Evolutionary conservation across 2,329 filamentous ascomycete genomes (phyloP).

Genomic region (Aureobasidium namibiae): DNA sequence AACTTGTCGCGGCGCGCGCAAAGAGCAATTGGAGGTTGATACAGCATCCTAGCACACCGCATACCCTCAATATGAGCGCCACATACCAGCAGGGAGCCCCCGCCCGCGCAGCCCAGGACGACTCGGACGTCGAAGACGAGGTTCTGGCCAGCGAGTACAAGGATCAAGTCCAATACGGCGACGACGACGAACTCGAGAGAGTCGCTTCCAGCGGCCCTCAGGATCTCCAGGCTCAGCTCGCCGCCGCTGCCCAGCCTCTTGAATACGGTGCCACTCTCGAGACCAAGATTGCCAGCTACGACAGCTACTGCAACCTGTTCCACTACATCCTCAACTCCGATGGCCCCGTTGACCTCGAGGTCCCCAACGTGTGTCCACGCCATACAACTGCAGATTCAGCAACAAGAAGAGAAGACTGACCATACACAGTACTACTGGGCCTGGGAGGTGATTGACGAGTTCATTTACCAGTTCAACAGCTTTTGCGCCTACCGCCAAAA

Average conservation of each 20-base stretch:
- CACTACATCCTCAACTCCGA: slow-evolving; percentile 99
- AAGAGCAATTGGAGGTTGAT: neutral
- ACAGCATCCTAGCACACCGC: neutral
- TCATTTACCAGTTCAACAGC: slow-evolving; percentile 99
- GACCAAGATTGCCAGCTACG: slow-evolving; percentile 97
- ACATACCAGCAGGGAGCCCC: slow-evolving; percentile 34
- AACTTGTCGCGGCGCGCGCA: slow-evolving; percentile 7
- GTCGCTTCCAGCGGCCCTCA: slow-evolving; percentile 61
- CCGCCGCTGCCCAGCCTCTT: slow-evolving; percentile 84
- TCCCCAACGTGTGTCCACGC: slow-evolving; percentile 69
- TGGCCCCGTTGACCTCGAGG: slow-evolving; percentile 94
- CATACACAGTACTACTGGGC: slow-evolving; percentile 87
- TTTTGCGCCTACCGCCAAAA: slow-evolving; percentile 96
- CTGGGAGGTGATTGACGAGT: slow-evolving; percentile 99
- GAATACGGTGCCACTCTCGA: slow-evolving; percentile 95
- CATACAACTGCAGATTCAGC: slow-evolving; percentile 13
- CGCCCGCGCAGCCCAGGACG: slow-evolving; percentile 33
- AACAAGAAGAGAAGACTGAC: slow-evolving; percentile 2
- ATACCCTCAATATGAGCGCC: slow-evolving; percentile 26
- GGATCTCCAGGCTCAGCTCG: slow-evolving; percentile 87
- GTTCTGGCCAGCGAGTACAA: slow-evolving; percentile 90
- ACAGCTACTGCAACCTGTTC: slow-evolving; percentile 98
- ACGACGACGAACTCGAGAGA: slow-evolving; percentile 63
- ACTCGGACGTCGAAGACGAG: slow-evolving; percentile 94
- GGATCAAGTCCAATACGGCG: slow-evolving; percentile 91